A percentile compares a stretch with the other conserved stretches of the same genome.
phyloP scores from a whole-genome alignment of 108 stramenopile species.

The Skeletonema menzelii region DNA sequence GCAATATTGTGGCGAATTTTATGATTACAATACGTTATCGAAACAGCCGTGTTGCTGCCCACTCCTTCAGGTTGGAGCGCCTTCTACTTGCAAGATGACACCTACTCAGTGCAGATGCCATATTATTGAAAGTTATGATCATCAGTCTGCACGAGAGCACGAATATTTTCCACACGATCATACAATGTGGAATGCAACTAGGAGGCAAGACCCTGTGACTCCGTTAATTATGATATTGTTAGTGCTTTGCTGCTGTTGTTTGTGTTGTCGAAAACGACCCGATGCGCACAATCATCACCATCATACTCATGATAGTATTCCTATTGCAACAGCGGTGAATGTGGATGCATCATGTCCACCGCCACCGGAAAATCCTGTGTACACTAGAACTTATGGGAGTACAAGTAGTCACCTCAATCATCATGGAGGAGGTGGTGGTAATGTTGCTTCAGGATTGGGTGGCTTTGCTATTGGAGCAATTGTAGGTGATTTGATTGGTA shows the following conservation, averaged over 20 bases:
- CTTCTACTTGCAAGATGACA: slow-evolving; percentile 22
- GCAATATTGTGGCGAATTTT: slow-evolving; percentile 37
- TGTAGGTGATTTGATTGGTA: slow-evolving; percentile 31
- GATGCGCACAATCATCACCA: background rate
- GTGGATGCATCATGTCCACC: slow-evolving; percentile 18
- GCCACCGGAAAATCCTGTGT: slow-evolving; percentile 21
- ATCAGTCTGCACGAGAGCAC: background rate
- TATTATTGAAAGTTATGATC: background rate
- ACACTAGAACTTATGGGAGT: slow-evolving; percentile 17
- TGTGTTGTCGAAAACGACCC: background rate
- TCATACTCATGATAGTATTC: background rate
- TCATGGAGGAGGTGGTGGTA: slow-evolving; percentile 19
- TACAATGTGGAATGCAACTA: background rate
- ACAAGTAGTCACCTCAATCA: background rate
- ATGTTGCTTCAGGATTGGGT: slow-evolving; percentile 42
- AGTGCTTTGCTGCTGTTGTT: background rate
- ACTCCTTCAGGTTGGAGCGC: background rate
- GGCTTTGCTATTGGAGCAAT: slow-evolving; percentile 31
- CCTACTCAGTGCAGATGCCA: slow-evolving; percentile 37
- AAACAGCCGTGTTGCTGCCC: slow-evolving; percentile 44
- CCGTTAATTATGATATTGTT: slow-evolving; percentile 7
- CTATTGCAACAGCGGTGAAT: slow-evolving; percentile 15
- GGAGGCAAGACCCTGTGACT: background rate
- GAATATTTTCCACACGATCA: too few relatives aligned
- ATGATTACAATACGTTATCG: background rate